Base-by-base conservation (phyloP, 306 rosid genomes). In the Prunus campanulata region DNA sequence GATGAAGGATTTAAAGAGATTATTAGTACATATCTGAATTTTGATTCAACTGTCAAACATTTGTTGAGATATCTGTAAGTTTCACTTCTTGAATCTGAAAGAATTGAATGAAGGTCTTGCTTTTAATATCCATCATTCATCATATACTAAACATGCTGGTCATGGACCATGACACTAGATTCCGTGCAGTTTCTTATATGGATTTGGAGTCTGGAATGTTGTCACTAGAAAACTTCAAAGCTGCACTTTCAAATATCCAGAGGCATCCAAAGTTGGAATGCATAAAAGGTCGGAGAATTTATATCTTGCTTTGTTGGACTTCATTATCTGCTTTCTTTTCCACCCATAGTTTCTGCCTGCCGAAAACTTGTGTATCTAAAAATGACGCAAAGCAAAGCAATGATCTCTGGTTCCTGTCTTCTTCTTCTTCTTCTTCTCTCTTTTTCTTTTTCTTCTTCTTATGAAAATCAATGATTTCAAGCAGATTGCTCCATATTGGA, bases 401-500 rank as follows among this genome's bases (percentile, higher is more conserved):
- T 20, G n/a, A 6, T 2, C 20, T 62, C 13, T 59, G 25, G 64
- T 24, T 24, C 18, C 32, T 59, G 15, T 35, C 49, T 66, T 39
- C 70, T 39, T 18, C 6, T 39, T 59, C n/a, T 44, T 3, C 42
- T 35, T 30, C 32, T 30, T 30, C 4, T 30, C 1, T 39, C 70
- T 39, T 18, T 4, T 39, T 59, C n/a, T 44, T 6, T 24, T 32
- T 72, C 4, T 46, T 3, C 2, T 39, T 20, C 76, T 72, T 16
- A 46, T 46, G 68, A 59, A 24, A 74, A 59, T 44, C 3, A 6
- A 5, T 47, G 13, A 6, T 59, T 60, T 61, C 75, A 79, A 71
- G 60, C 96, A 95, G 98, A 87, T 88, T 90, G 96, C 81, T 92
- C 93, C 73, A 68, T 89, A 70, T 82, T 95, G 85, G 98, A 95